Conservation (phyloP, 495 filamentous ascomycete genomes). For the Zalerion maritima region DNA sequence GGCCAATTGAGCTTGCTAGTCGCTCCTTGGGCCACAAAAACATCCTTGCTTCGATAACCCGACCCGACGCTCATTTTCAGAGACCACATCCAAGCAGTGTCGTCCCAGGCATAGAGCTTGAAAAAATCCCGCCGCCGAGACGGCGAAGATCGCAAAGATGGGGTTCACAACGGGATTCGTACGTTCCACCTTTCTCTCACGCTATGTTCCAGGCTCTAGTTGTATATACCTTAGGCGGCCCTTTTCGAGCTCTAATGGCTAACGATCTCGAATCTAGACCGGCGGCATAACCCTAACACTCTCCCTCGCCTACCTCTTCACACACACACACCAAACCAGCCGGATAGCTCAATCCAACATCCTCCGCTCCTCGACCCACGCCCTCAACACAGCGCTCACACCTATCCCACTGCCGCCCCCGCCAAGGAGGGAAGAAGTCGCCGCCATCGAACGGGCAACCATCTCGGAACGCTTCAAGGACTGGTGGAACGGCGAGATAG, state of each 20-base stretch:
- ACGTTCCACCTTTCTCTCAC: slow-evolving; percentile 26
- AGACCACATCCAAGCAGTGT: too few species aligned
- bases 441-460: slow-evolving; percentile 27
- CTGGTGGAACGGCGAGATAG: slow-evolving; percentile 64
- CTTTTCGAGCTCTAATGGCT: slow-evolving; percentile 4
- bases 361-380: slow-evolving; percentile 54
- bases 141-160: too few species aligned
- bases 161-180: slow-evolving; percentile 76
- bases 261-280: slow-evolving; percentile 33
- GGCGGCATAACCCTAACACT: slow-evolving; percentile 79
- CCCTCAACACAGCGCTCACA: slow-evolving; percentile 37
- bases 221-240: slow-evolving; percentile 6
- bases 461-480: slow-evolving; percentile 58
- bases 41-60: too few species aligned
- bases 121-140: too few species aligned
- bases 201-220: too few species aligned
- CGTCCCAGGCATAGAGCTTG: too few species aligned
- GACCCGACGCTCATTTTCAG: too few species aligned
- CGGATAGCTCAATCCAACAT: slow-evolving; percentile 53
- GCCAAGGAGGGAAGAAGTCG: slow-evolving; percentile 26
- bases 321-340: slow-evolving; percentile 57
- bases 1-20: too few species aligned
- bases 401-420: slow-evolving; percentile 17
- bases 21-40: too few species aligned
- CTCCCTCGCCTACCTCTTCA: slow-evolving; percentile 62